phyloP scores from a whole-genome alignment of 2,329 filamentous ascomycete genomes.

The Plectosphaerella cucumerina region DNA sequence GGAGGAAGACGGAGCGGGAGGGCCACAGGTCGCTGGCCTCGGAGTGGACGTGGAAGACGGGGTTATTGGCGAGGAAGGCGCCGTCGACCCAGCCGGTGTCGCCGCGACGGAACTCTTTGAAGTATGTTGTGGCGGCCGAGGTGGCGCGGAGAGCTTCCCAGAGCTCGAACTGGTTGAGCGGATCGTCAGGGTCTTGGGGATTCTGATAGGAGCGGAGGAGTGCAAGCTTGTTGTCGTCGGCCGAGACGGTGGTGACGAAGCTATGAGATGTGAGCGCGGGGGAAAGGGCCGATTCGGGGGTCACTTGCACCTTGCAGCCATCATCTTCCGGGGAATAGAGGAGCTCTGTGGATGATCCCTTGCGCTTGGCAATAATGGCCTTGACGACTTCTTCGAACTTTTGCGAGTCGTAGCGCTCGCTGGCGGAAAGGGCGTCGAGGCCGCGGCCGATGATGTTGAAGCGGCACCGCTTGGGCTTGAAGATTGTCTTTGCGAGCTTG shows the following conservation, averaged over 20 bases:
- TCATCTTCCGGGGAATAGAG: not conserved
- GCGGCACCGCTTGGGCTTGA: constrained; percentile 14
- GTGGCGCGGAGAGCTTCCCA: constrained; percentile 30
- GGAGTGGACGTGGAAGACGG: constrained; percentile 27
- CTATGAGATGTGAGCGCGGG: not conserved
- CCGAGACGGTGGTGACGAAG: constrained; percentile 15
- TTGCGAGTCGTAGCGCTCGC: constrained; percentile 7
- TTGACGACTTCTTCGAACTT: constrained; percentile 13
- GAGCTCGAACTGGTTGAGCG: constrained; percentile 7
- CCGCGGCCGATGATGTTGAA: constrained; percentile 10
- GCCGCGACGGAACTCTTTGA: constrained; percentile 23
- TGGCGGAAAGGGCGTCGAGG: constrained; percentile 3
- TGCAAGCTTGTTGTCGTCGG: constrained; percentile 4
- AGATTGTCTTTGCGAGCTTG: constrained; percentile 14
- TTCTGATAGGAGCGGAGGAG: constrained; percentile 9
- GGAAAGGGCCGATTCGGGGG: not conserved
- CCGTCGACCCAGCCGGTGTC: constrained; percentile 29
- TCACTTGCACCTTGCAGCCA: constrained; percentile 5
- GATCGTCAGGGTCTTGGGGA: not conserved
- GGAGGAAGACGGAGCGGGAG: constrained; percentile 20
- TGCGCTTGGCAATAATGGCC: constrained; percentile 9
- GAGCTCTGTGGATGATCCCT: constrained; percentile 6
- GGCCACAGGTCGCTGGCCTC: constrained; percentile 27
- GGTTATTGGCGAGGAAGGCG: constrained; percentile 31
- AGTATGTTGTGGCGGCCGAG: constrained; percentile 26